phyloP scores from a whole-genome alignment of 768 basidiomycete species.

The Tulasnella calospora region DNA sequence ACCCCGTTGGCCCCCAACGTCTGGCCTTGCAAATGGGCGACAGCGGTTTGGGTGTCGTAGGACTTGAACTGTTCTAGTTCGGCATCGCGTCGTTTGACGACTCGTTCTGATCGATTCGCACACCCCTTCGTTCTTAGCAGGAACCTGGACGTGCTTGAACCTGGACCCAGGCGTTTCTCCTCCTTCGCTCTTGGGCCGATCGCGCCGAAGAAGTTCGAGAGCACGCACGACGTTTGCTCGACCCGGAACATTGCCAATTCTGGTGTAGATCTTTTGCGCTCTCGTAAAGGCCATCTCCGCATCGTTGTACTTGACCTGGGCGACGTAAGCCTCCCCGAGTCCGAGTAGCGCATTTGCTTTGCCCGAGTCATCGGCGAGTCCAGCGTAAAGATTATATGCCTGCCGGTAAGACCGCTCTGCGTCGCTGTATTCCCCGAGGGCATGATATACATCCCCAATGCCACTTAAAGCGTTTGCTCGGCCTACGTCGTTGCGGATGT shows the following conservation, averaged over 20 bases:
- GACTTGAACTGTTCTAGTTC: neutral
- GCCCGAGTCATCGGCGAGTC: neutral
- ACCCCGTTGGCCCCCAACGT: too few relatives aligned
- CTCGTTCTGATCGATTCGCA: neutral
- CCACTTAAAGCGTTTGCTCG: neutral
- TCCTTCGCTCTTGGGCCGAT: neutral
- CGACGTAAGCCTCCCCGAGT: neutral
- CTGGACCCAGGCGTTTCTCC: neutral
- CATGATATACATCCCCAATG: neutral
- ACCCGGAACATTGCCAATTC: neutral
- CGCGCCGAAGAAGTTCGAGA: neutral
- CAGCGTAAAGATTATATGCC: neutral
- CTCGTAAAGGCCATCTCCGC: neutral
- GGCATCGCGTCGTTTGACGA: neutral
- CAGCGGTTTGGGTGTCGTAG: neutral
- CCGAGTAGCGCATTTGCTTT: neutral
- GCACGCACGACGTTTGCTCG: neutral
- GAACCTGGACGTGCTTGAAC: neutral
- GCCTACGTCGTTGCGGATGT: neutral
- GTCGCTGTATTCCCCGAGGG: neutral
- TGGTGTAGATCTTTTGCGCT: neutral
- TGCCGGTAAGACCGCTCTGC: neutral
- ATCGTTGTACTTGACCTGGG: neutral
- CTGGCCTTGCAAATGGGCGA: too few relatives aligned
- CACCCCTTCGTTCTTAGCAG: neutral